Evolutionary conservation across 371 early-diverging fungal species (phyloP), one percentile per base, ranked within the genome.

Genomic region (Mucor lusitanicus): DNA sequence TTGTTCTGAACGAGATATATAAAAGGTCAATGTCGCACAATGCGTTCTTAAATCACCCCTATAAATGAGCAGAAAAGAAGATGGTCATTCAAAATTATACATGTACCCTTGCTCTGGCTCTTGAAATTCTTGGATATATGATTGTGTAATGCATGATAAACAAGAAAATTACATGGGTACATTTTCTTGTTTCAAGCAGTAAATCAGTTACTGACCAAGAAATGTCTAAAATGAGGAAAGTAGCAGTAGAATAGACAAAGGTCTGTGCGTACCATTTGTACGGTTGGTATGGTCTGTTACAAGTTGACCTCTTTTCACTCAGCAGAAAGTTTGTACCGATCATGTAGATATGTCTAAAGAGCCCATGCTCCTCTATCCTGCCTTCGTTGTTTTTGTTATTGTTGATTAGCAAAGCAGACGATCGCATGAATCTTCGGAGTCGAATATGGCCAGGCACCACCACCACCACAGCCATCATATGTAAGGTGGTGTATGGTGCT

Each of bases 231-330:
- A 50, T 23, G 21, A 23, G 55, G 4, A 55, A 55, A 30, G 33
- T 6, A 54, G 7, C 1, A 28, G 6, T 28, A n/a, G 32, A 28
- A 30, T 11, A 60, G 1, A n/a, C 28, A 55, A 60, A 40, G 60
- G 60, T 60, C 60, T 60, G 60, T 60, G 60, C 60, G 60, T 60
- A 60, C 23, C 56, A 23, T n/a, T 19, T n/a, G 44, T 44, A 44
- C 44, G 19, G 44, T 44, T n/a, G 30, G n/a, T 44, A 44, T 44
- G 4, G 17, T 44, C 19, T 44, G 44, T 6, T 44, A 19, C 3
- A 44, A 44, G 44, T 50, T 50, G 23, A 50, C 9, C 25, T 50
- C 25, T 25, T 50, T 11, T 50, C 50, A 50, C 50, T 50, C 50
- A 50, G 50, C 50, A 50, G 25, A 50, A 50, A 25, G 50, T 50